phyloP scores from a whole-genome alignment of 2,329 filamentous ascomycete species.

The Paecilomyces sp. region DNA sequence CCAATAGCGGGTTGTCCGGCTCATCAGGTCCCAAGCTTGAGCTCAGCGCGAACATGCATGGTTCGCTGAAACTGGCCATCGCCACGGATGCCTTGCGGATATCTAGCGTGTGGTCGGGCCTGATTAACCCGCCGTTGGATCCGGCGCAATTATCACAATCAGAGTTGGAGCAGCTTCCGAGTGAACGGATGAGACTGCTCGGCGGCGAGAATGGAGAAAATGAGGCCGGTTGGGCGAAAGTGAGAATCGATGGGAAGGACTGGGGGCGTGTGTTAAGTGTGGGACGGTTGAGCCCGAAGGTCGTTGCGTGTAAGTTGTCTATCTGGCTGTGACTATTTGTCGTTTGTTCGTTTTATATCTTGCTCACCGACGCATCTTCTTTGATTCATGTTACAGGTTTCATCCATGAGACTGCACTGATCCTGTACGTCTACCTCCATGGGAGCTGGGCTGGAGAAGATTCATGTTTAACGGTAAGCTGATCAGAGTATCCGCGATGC shows the following conservation, averaged over 20 bases:
- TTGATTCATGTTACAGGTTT: slow-evolving; percentile 24
- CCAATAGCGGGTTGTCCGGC: slow-evolving; percentile 23
- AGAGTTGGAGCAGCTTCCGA: slow-evolving; percentile 68
- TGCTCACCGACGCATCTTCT: not conserved
- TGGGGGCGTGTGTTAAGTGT: slow-evolving; percentile 95
- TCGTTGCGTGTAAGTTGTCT: slow-evolving; percentile 69
- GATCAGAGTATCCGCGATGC: not conserved
- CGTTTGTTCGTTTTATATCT: not conserved
- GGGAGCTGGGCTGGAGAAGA: slow-evolving; percentile 35
- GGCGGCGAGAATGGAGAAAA: slow-evolving; percentile 55
- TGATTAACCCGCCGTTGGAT: slow-evolving; percentile 83
- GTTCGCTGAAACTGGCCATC: slow-evolving; percentile 71
- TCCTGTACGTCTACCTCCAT: slow-evolving; percentile 41
- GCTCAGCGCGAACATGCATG: slow-evolving; percentile 90
- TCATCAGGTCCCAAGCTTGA: slow-evolving; percentile 60
- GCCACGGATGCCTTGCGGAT: slow-evolving; percentile 79
- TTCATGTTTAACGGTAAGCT: slow-evolving; percentile 40
- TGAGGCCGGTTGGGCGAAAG: slow-evolving; percentile 78
- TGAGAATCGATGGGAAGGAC: slow-evolving; percentile 85
- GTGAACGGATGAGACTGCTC: slow-evolving; percentile 63
- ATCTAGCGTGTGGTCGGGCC: slow-evolving; percentile 73
- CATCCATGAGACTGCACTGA: slow-evolving; percentile 38
- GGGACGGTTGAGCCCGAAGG: slow-evolving; percentile 76
- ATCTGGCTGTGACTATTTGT: slow-evolving; percentile 2
- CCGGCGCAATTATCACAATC: slow-evolving; percentile 62